Conservation (phyloP, 176 grass and related monocot genomes). For the Tillandsia fasciculata region DNA sequence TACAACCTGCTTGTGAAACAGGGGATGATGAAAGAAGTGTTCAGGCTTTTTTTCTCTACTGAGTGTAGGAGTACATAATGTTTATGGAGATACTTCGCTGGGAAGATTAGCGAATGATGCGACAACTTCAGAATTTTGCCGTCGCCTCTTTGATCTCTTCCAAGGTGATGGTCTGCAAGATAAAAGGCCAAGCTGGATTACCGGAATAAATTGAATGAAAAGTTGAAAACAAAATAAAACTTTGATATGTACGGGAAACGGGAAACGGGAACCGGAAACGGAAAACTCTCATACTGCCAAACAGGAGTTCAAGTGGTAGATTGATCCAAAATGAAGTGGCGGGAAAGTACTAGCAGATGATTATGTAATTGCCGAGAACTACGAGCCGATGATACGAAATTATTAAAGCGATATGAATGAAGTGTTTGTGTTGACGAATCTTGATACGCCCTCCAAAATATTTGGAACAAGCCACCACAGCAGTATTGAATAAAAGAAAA, state of each 20-base stretch:
- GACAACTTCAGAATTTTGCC: constrained; percentile 46
- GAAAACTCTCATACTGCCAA: too few relatives aligned
- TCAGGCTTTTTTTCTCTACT: not conserved
- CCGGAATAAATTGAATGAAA: not conserved
- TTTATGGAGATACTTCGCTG: not conserved
- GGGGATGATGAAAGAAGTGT: not conserved
- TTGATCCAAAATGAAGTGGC: not conserved
- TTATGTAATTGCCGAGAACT: too few relatives aligned
- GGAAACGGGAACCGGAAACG: too few relatives aligned
- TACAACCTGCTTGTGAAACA: not conserved
- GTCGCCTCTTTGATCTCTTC: constrained; percentile 84
- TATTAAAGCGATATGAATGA: not conserved
- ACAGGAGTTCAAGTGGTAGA: too few relatives aligned
- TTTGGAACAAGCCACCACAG: not conserved
- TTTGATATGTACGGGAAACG: not conserved
- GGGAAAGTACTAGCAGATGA: too few relatives aligned
- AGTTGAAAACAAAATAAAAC: not conserved
- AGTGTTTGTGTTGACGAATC: not conserved
- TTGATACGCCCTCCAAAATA: not conserved
- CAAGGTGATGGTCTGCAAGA: constrained; percentile 48
- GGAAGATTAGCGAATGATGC: not conserved
- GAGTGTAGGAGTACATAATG: not conserved
- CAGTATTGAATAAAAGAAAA: not conserved
- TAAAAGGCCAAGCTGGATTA: not conserved
- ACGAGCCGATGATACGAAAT: too few relatives aligned